Evolutionary conservation across 805 yeast genomes (phyloP).

Genomic region (Cyberlindnera xishuangbannaensis): DNA sequence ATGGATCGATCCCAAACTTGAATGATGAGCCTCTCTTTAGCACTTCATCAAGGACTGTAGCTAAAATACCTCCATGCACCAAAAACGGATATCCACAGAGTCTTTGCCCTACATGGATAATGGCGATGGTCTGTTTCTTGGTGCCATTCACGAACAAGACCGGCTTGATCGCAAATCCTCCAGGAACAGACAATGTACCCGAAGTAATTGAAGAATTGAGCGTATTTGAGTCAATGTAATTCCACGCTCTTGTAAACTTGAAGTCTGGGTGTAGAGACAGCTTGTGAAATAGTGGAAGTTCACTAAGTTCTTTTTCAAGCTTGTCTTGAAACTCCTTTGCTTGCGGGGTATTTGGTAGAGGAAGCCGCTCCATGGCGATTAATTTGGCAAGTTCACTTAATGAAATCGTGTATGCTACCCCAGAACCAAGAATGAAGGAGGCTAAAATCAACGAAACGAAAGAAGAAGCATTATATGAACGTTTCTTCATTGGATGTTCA

Average conservation of each 20-base stretch:
- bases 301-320: conserved; percentile 42
- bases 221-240: conserved; percentile 39
- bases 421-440: conserved; percentile 30
- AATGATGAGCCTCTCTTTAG: conserved; percentile 50
- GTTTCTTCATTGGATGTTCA: too few species aligned
- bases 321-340: conserved; percentile 25
- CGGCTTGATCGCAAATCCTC: conserved; percentile 75
- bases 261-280: conserved; percentile 35
- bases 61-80: conserved; percentile 85
- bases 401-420: conserved; percentile 30
- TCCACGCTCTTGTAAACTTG: conserved; percentile 36
- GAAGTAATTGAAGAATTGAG: conserved; percentile 33
- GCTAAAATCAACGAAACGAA: conserved; percentile 14
- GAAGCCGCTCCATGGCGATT: conserved; percentile 19
- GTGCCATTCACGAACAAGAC: conserved; percentile 53
- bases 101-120: conserved; percentile 72
- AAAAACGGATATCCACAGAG: conserved; percentile 84
- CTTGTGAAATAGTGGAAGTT: conserved; percentile 46
- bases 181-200: conserved; percentile 61
- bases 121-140: conserved; percentile 54
- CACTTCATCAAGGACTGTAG: conserved; percentile 73
- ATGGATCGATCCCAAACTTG: conserved; percentile 26
- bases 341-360: conserved; percentile 23
- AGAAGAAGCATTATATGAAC: conserved; percentile 6
- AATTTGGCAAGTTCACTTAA: conserved; percentile 28